phyloP scores from a whole-genome alignment of 2,329 filamentous ascomycete genomes.

The Whalleya microplaca region DNA sequence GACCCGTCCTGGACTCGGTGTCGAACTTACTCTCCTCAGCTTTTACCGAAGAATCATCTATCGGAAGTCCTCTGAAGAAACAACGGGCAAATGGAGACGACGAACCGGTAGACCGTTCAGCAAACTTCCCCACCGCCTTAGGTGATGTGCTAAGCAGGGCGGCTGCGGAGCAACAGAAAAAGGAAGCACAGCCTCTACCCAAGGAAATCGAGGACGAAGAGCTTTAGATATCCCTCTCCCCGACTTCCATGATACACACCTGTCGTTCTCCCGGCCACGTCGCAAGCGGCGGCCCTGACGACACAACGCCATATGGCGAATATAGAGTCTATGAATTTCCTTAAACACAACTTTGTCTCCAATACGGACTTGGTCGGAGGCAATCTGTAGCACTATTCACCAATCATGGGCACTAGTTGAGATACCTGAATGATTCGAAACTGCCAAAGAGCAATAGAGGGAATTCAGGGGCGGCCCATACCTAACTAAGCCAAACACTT shows the following conservation, averaged over 20 bases:
- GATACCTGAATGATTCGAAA: too few species aligned
- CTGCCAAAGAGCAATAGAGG: neutral
- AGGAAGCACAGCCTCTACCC: constrained; percentile 16
- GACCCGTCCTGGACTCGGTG: constrained; percentile 37
- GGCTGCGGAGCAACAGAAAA: constrained; percentile 29
- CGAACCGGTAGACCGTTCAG: constrained; percentile 45
- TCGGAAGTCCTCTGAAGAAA: constrained; percentile 78
- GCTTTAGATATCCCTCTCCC: constrained; percentile 24
- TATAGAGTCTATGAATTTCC: too few species aligned
- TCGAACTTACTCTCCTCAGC: constrained; percentile 47
- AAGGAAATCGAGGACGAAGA: constrained; percentile 37
- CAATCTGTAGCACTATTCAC: too few species aligned
- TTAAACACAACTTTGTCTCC: too few species aligned
- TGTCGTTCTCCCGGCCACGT: too few species aligned
- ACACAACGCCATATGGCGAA: too few species aligned
- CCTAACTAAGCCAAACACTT: neutral
- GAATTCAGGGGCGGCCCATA: neutral
- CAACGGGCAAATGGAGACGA: constrained; percentile 66
- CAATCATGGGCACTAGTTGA: too few species aligned
- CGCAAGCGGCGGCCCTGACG: too few species aligned
- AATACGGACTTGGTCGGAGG: too few species aligned
- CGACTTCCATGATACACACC: neutral
- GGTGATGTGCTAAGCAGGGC: constrained; percentile 46
- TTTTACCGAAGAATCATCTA: constrained; percentile 49
- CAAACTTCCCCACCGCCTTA: constrained; percentile 43